Percentiles rank a stretch among this genome's conserved stretches.
phyloP scores from a whole-genome alignment of 2,329 filamentous ascomycete species.

The Trichocomaceae sp. region DNA sequence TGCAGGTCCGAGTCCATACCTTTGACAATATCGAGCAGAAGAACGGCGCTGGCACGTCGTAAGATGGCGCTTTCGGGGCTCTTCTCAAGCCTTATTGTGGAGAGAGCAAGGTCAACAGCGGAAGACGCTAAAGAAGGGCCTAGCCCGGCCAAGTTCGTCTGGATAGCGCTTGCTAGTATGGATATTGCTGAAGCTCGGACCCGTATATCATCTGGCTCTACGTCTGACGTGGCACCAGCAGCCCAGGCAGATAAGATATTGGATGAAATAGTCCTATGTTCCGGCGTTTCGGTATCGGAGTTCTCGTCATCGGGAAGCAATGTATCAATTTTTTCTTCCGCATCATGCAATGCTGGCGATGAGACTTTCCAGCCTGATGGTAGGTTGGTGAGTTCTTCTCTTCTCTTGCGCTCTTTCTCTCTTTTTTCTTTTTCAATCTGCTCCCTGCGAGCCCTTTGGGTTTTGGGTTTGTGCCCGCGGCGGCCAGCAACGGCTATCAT shows the following conservation, averaged over 20 bases:
- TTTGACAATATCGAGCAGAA: constrained; percentile 37
- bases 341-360: constrained; percentile 13
- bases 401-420: constrained; percentile 23
- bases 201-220: constrained; percentile 39
- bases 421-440: constrained; percentile 23
- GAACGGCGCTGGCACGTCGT: constrained; percentile 34
- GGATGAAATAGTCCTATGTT: constrained; percentile 27
- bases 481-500: constrained; percentile 36
- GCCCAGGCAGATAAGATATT: constrained; percentile 38
- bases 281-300: constrained; percentile 30
- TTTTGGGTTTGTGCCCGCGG: constrained; percentile 31
- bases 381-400: constrained; percentile 18
- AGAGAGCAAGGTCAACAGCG: constrained; percentile 35
- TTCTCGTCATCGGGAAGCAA: constrained; percentile 21
- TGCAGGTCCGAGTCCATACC: constrained; percentile 33
- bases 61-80: constrained; percentile 35
- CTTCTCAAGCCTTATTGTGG: constrained; percentile 33
- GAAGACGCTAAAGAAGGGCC: constrained; percentile 30
- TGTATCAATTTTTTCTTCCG: constrained; percentile 1
- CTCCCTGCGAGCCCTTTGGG: constrained; percentile 25
- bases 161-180: constrained; percentile 36
- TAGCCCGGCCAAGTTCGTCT: constrained; percentile 35
- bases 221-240: constrained; percentile 30
- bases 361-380: constrained; percentile 27
- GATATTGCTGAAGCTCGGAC: constrained; percentile 39